Conservation (phyloP, 78 protist species). For the Polysphondylium violaceum region DNA sequence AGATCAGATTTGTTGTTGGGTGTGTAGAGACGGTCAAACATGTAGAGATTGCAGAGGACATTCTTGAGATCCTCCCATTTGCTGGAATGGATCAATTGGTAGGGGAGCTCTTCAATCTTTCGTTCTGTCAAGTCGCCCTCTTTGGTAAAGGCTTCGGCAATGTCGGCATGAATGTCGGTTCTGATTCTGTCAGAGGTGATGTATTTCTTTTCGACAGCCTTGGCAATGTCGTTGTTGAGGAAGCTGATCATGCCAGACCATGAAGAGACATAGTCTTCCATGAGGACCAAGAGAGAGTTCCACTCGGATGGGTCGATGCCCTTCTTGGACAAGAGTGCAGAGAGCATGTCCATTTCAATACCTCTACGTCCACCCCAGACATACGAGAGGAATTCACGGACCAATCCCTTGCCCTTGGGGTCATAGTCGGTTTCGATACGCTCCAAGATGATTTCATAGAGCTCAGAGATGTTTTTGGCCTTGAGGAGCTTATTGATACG, state of each 20-base stretch:
- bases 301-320: conserved; percentile 66
- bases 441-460: conserved; percentile 76
- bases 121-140: conserved; percentile 33
- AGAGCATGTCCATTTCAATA: conserved; percentile 41
- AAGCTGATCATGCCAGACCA: conserved; percentile 53
- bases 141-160: conserved; percentile 20
- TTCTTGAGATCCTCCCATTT: conserved; percentile 60
- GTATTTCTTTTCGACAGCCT: conserved; percentile 66
- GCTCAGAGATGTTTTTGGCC: conserved; percentile 75
- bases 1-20: conserved; percentile 56
- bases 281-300: conserved; percentile 41
- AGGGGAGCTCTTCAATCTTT: conserved; percentile 77
- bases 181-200: conserved; percentile 11
- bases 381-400: conserved; percentile 63
- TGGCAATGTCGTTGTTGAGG: conserved; percentile 60
- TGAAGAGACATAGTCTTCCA: conserved; percentile 46
- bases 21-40: conserved; percentile 66
- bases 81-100: conserved; percentile 28
- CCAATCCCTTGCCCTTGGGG: conserved; percentile 69
- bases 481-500: conserved; percentile 24
- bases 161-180: conserved; percentile 23
- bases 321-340: conserved; percentile 8
- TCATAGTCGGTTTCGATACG: conserved; percentile 85
- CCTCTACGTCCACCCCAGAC: conserved; percentile 81
- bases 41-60: neutral